These are phyloP conservation scores for Auxenochlorella protothecoides DNA, from an alignment of 139 green algal genomes.

Conservation along the genomic window DNA sequence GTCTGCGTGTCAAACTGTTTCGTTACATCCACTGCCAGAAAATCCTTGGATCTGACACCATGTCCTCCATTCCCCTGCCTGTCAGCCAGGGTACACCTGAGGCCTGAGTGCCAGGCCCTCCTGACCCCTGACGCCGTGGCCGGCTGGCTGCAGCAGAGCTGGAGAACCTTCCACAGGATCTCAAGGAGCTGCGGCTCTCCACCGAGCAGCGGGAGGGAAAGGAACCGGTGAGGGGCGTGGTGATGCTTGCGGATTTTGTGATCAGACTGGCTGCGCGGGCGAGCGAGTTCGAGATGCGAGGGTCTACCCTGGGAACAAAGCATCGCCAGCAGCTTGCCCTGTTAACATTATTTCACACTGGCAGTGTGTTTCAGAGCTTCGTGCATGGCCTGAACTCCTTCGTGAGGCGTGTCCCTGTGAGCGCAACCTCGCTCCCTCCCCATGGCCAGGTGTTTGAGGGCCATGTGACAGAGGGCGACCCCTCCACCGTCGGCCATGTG, in stretches of 20 bases:
- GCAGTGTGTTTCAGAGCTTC: not conserved
- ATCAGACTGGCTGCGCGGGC: no score
- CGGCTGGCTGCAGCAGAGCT: not conserved
- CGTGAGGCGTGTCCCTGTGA: not conserved
- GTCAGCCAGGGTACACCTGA: no score
- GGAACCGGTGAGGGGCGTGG: slow-evolving; percentile 24
- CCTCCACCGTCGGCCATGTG: slow-evolving; percentile 39
- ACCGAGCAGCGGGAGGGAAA: slow-evolving; percentile 31
- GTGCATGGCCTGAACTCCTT: not conserved
- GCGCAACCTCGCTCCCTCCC: not conserved
- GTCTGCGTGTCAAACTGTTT: no score
- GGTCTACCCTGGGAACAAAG: no score
- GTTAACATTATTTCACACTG: not conserved
- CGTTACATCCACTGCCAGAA: no score
- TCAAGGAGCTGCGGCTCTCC: slow-evolving; percentile 48
- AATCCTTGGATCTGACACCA: no score
- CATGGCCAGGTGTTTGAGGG: slow-evolving; percentile 52
- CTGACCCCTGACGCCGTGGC: no score
- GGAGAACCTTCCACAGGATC: slow-evolving; percentile 25
- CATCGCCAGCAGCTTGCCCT: not conserved
- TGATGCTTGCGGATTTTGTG: no score
- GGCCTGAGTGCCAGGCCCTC: no score
- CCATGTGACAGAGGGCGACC: slow-evolving; percentile 50
- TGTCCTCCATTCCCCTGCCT: no score
- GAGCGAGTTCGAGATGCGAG: no score